Evolutionary conservation across 305 asterid genomes (phyloP).

Genomic region (Lippia alba): DNA sequence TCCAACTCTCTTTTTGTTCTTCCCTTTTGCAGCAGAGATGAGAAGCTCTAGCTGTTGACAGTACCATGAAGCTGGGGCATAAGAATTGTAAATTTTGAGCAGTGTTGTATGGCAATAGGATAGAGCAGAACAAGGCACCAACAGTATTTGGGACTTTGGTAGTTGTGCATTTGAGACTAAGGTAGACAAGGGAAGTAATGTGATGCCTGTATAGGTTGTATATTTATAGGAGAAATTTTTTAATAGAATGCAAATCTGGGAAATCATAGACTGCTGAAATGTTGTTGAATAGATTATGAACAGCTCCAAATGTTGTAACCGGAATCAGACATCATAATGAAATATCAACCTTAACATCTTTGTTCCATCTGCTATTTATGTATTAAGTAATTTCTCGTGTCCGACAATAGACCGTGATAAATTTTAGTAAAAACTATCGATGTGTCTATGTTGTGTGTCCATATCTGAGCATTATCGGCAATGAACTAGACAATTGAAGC

Average conservation of each 20-base stretch:
- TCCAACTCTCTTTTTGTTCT: background rate
- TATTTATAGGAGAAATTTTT: slow-evolving; percentile 36
- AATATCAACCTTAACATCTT: slow-evolving; percentile 4
- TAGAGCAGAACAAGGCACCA: slow-evolving; percentile 24
- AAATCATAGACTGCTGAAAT: slow-evolving; percentile 23
- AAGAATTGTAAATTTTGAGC: slow-evolving; percentile 26
- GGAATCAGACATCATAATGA: slow-evolving; percentile 13
- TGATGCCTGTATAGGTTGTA: slow-evolving; percentile 34
- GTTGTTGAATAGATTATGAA: slow-evolving; percentile 30
- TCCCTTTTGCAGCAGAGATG: slow-evolving; percentile 32
- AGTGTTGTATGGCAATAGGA: slow-evolving; percentile 22
- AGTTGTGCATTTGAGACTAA: slow-evolving; percentile 18
- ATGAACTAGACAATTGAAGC: background rate
- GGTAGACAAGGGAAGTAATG: slow-evolving; percentile 18
- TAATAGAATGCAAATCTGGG: slow-evolving; percentile 31
- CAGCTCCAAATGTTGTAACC: slow-evolving; percentile 20
- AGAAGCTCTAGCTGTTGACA: slow-evolving; percentile 19
- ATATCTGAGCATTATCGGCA: background rate
- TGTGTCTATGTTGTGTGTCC: no score
- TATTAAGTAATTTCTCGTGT: background rate
- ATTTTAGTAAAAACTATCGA: no score
- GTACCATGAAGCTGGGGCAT: slow-evolving; percentile 23
- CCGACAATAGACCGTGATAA: no score
- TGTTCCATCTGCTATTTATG: background rate
- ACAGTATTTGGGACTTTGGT: slow-evolving; percentile 13